Percentiles rank a stretch among this genome's conserved stretches.
Conservation (phyloP, 495 filamentous ascomycete species). For the Aspergillus nanangensis region DNA sequence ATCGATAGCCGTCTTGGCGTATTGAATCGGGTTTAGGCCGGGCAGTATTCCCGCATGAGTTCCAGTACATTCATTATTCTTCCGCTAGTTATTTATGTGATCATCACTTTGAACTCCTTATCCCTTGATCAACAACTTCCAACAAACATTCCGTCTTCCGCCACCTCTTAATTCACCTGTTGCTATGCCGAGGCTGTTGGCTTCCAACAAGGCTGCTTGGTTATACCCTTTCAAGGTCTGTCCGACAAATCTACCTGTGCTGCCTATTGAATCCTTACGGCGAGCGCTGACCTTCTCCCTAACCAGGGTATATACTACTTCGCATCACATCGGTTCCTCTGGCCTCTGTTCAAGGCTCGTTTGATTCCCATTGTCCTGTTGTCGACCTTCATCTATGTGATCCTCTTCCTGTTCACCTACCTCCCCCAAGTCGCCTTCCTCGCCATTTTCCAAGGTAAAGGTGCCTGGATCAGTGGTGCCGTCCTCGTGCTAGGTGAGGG, state of each 20-base stretch:
- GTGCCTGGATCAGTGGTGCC: conserved; percentile 59
- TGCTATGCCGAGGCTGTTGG: conserved; percentile 19
- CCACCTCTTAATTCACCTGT: background rate
- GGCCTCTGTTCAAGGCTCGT: conserved; percentile 55
- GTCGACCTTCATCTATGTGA: conserved; percentile 54
- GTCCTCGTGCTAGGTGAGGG: conserved; percentile 66
- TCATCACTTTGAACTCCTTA: background rate
- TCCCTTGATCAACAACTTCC: too few species aligned
- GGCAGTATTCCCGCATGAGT: background rate
- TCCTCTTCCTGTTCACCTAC: conserved; percentile 59
- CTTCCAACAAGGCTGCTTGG: conserved; percentile 42
- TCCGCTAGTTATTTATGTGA: conserved; percentile 6
- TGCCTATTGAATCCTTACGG: too few species aligned
- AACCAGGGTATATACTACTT: conserved; percentile 63
- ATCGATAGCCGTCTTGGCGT: conserved; percentile 38
- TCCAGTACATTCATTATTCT: too few species aligned
- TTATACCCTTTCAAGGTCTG: conserved; percentile 53
- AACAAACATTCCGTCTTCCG: background rate
- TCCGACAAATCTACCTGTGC: background rate
- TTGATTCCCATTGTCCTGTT: conserved; percentile 55
- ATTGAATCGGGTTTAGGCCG: conserved; percentile 1
- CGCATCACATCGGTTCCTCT: conserved; percentile 56
- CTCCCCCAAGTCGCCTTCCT: conserved; percentile 61
- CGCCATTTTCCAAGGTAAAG: conserved; percentile 54
- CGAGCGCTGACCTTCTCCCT: too few species aligned